Evolutionary conservation across 2,329 filamentous ascomycete genomes (phyloP).

Genomic region (Pseudogymnoascus sp.): DNA sequence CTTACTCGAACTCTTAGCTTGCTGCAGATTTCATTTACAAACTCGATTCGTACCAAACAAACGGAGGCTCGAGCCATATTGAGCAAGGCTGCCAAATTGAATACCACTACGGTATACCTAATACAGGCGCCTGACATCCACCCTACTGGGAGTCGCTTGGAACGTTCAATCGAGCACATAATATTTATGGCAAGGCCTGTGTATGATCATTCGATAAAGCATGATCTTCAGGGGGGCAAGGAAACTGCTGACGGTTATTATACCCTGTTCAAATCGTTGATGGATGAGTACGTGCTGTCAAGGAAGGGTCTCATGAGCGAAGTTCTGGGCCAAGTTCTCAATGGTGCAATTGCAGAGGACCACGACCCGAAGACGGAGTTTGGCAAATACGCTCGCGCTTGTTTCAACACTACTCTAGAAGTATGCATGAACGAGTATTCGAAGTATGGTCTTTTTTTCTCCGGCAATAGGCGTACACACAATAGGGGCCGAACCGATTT

Average conservation of each 20-base stretch:
- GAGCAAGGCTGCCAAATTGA: slow-evolving; percentile 7
- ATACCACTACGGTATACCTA: slow-evolving; percentile 8
- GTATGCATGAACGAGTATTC: slow-evolving; percentile 8
- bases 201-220: slow-evolving; percentile 9
- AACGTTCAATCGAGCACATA: slow-evolving; percentile 9
- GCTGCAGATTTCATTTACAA: slow-evolving; percentile 31
- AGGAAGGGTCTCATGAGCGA: slow-evolving; percentile 7
- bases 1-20: slow-evolving; percentile 58
- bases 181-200: slow-evolving; percentile 4
- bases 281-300: slow-evolving; percentile 5
- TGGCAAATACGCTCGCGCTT: slow-evolving; percentile 6
- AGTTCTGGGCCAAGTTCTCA: slow-evolving; percentile 3
- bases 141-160: neutral
- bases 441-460: slow-evolving; percentile 6
- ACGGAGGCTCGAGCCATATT: slow-evolving; percentile 2
- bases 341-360: slow-evolving; percentile 4
- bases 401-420: slow-evolving; percentile 4
- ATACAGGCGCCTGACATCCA: slow-evolving; percentile 7
- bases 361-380: slow-evolving; percentile 2
- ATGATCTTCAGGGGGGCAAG: neutral
- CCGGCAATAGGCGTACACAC: neutral
- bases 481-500: neutral
- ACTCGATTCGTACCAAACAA: slow-evolving; percentile 7
- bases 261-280: slow-evolving; percentile 2
- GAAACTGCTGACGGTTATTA: neutral